Conservation (phyloP, 495 filamentous ascomycete genomes). For the Amniculicola lignicola region DNA sequence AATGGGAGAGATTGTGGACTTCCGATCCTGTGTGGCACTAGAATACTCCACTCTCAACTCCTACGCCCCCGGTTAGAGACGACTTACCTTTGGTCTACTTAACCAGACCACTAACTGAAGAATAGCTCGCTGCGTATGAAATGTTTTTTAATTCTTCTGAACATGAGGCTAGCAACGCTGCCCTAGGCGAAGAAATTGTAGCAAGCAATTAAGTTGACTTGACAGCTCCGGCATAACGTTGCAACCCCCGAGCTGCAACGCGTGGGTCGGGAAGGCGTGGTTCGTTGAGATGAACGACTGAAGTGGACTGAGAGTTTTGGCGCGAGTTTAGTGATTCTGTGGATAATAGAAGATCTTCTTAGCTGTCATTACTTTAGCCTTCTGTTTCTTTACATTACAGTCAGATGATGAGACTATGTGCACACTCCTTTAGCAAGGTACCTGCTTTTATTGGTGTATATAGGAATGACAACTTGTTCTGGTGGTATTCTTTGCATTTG, state of each 20-base stretch:
- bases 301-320: constrained; percentile 3
- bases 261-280: neutral
- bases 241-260: constrained; percentile 1
- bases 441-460: neutral
- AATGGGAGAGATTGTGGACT: neutral
- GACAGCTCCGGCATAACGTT: neutral
- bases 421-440: neutral
- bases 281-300: constrained; percentile 3
- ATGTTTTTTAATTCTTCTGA: neutral
- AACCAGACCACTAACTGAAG: neutral
- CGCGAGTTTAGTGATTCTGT: neutral
- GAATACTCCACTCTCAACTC: neutral
- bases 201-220: constrained; percentile 1
- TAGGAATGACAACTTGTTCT: neutral
- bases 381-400: neutral
- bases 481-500: neutral
- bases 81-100: constrained; percentile 3
- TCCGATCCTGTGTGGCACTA: neutral
- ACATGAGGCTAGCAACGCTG: neutral
- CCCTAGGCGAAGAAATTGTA: neutral
- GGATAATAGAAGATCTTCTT: neutral
- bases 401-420: constrained; percentile 3
- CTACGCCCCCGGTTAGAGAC: constrained; percentile 1
- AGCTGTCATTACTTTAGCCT: neutral
- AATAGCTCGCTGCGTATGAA: neutral